Conservation (phyloP, 768 basidiomycete genomes). For the Brasilioporus rufonigricans region DNA sequence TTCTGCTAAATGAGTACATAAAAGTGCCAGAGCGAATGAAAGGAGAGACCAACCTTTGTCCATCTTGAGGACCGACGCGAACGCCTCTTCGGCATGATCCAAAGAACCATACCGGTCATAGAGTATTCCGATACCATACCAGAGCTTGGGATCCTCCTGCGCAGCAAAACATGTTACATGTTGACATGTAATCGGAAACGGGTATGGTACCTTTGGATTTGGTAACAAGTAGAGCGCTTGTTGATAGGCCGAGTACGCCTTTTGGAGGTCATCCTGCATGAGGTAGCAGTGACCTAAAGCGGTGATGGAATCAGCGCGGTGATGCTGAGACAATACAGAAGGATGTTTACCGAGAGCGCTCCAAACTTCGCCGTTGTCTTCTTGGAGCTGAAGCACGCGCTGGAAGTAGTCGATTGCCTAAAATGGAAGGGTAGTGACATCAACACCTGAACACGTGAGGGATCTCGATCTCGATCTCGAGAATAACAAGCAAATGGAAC, state of each 20-base stretch:
- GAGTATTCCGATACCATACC: slow-evolving; percentile 99
- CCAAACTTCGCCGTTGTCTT: slow-evolving; percentile 99
- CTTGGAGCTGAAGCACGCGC: slow-evolving; percentile 82
- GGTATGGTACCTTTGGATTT: slow-evolving; percentile 78
- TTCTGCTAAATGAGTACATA: slow-evolving; percentile 32
- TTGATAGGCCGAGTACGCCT: slow-evolving; percentile 97
- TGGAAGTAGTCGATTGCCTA: slow-evolving; percentile 98
- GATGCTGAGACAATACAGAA: slow-evolving; percentile 17
- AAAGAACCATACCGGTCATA: slow-evolving; percentile 98
- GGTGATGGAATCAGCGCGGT: slow-evolving; percentile 13
- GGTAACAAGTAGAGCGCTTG: slow-evolving; percentile 95
- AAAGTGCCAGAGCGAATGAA: background rate
- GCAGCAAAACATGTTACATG: slow-evolving; percentile 6
- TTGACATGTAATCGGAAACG: background rate
- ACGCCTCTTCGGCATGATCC: slow-evolving; percentile 99
- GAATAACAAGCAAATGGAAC: slow-evolving; percentile 17
- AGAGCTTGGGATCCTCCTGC: slow-evolving; percentile 94
- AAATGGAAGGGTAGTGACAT: slow-evolving; percentile 30
- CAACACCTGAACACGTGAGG: slow-evolving; percentile 30
- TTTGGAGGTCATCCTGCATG: slow-evolving; percentile 99
- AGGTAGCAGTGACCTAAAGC: slow-evolving; percentile 88
- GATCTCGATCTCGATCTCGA: slow-evolving; percentile 29
- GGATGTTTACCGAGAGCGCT: slow-evolving; percentile 76
- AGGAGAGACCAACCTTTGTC: slow-evolving; percentile 71
- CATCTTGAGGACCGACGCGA: slow-evolving; percentile 94